Evolutionary conservation across 116 monocot genomes (phyloP).

Genomic region (Cymodocea nodosa): DNA sequence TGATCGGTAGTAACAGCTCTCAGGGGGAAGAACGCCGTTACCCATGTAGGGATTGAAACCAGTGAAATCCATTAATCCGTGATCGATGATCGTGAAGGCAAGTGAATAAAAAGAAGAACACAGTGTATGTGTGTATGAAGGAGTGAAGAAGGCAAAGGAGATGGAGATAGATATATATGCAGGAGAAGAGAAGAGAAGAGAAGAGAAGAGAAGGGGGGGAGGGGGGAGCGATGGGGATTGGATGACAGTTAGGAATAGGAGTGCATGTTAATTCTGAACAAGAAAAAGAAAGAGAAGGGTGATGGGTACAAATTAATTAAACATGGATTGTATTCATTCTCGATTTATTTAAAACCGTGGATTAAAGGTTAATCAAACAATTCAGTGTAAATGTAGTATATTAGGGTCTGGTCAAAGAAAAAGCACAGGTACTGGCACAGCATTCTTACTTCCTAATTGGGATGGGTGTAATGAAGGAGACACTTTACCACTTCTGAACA

Average conservation of each 20-base stretch:
- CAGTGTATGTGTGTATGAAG: too few species aligned
- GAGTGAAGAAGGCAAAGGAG: background rate
- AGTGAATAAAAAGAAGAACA: too few species aligned
- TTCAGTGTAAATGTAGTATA: background rate
- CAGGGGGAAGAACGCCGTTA: background rate
- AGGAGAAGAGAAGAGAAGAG: background rate
- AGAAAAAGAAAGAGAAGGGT: too few species aligned
- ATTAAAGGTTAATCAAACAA: background rate
- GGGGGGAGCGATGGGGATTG: too few species aligned
- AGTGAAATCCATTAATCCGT: background rate
- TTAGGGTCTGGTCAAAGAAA: constrained; percentile 2
- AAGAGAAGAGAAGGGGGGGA: background rate
- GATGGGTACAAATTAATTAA: background rate
- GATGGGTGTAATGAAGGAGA: too few species aligned
- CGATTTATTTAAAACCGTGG: constrained; percentile 2
- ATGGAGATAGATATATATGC: background rate
- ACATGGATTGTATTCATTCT: background rate
- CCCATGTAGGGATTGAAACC: background rate
- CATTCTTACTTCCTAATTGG: background rate
- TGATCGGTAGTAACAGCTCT: background rate
- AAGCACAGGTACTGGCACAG: background rate
- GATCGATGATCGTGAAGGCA: too few species aligned
- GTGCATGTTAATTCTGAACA: background rate
- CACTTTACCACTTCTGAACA: too few species aligned
- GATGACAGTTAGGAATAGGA: background rate